These are phyloP conservation scores for Echium plantagineum DNA, from an alignment of 257 asterid species.

Conservation along the genomic window DNA sequence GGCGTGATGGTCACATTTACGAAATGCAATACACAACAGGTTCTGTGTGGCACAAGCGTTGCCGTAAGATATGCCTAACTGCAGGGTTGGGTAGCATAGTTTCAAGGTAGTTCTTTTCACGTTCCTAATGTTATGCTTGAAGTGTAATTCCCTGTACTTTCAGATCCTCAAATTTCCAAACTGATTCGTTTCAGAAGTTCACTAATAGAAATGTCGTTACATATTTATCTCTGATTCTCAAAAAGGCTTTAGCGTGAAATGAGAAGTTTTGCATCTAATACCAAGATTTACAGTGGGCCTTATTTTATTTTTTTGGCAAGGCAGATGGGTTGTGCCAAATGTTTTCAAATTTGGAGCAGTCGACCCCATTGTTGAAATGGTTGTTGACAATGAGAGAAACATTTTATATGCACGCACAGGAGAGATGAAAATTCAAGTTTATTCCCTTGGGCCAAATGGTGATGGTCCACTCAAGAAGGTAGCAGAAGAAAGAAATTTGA, in stretches of 20 bases:
- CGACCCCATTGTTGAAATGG: constrained; percentile 95
- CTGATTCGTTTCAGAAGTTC: background rate
- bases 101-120: constrained; percentile 53
- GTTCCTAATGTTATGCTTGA: constrained; percentile 5
- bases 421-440: constrained; percentile 87
- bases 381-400: constrained; percentile 82
- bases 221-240: constrained; percentile 4
- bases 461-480: constrained; percentile 87
- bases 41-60: constrained; percentile 89
- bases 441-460: constrained; percentile 74
- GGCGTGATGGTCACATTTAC: constrained; percentile 93
- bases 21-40: constrained; percentile 88
- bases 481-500: constrained; percentile 82
- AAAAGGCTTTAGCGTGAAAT: constrained; percentile 9
- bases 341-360: constrained; percentile 88
- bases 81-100: constrained; percentile 79
- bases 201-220: background rate
- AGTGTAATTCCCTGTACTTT: background rate
- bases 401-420: constrained; percentile 83
- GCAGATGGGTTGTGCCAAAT: constrained; percentile 97
- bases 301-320: constrained; percentile 1
- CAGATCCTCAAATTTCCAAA: background rate
- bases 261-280: constrained; percentile 8
- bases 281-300: constrained; percentile 11
- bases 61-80: constrained; percentile 82